Evolutionary conservation across 148 eudicot species (phyloP), one percentile per base, ranked within the genome.

Genomic region (Spergularia marina): DNA sequence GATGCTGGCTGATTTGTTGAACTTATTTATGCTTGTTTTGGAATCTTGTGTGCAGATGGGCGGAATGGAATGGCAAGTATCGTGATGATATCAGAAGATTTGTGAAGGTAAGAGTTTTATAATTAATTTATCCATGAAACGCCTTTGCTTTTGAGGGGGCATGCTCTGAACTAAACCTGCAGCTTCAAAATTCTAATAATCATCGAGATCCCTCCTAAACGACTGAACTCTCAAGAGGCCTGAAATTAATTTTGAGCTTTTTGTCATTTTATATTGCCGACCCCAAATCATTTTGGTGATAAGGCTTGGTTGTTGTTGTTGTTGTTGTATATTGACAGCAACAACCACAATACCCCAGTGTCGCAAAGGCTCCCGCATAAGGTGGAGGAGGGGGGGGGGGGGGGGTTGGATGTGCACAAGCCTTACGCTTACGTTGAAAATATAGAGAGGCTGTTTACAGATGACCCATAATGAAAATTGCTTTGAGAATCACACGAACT

Each of bases 11-110:
- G 21, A 65, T 60, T 12, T 15, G 34, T 49, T 49, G 55, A 15
- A 52, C 52, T 74, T n/a, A 58, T 70, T 36, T 4, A 15, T 52
- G 58, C 25, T 64, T 71, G 40, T 60, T 14, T 73, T 75, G 30
- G 56, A 17, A 67, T 53, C 68, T 69, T 15, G 12, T 71, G 53
- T 86, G 69, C 78, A 96, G 98, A 87, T 96, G 99, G 99, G 99
- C 99, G 59, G 99, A 96, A 79, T 96, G 99, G 99, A 96, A 96
- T 80, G 99, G 98, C 60, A 91, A 75, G 81, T 96, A 96, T 82
- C 98, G 99, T 83, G 99, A 96, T 82, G 99, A 96, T 77, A 53
- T 96, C 44, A 87, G 98, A 81, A 87, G 87, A 81, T 96, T 85
- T 83, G 78, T 96, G 51, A 96, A 96, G 97, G 99, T 96, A 25